Conservation (phyloP, 768 basidiomycete species). For the Pleurotus platypus region DNA sequence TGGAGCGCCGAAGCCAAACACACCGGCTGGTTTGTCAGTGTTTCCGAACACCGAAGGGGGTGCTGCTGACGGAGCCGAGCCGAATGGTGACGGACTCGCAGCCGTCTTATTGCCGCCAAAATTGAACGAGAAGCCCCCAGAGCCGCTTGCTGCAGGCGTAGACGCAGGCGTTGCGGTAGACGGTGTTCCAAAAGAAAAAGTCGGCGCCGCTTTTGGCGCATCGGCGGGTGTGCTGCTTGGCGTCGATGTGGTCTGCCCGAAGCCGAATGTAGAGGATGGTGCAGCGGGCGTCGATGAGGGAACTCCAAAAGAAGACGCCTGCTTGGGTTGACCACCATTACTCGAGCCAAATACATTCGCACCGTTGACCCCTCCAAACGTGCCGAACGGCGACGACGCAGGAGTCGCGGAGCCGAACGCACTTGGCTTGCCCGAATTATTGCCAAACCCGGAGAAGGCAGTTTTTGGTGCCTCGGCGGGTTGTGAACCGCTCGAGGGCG, state of each 20-base stretch:
- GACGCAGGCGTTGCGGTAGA: not conserved
- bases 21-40: not conserved
- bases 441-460: not conserved
- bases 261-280: not conserved
- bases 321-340: not conserved
- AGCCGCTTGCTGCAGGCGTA: not conserved
- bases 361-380: not conserved
- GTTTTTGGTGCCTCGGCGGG: not conserved
- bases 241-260: not conserved
- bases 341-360: not conserved
- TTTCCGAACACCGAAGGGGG: constrained; percentile 11
- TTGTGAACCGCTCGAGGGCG: not conserved
- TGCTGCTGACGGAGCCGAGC: constrained; percentile 12
- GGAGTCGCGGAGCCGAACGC: not conserved
- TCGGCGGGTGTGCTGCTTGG: not conserved
- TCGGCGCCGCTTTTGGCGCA: not conserved
- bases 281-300: not conserved
- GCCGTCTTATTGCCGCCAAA: constrained; percentile 18
- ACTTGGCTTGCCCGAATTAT: not conserved
- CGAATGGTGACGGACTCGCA: constrained; percentile 24
- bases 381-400: not conserved
- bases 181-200: not conserved
- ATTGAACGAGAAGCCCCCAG: constrained; percentile 12
- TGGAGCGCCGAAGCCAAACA: constrained; percentile 3
- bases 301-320: not conserved